phyloP scores from a whole-genome alignment of 805 yeast species.

The Scheffersomyces ergatensis region DNA sequence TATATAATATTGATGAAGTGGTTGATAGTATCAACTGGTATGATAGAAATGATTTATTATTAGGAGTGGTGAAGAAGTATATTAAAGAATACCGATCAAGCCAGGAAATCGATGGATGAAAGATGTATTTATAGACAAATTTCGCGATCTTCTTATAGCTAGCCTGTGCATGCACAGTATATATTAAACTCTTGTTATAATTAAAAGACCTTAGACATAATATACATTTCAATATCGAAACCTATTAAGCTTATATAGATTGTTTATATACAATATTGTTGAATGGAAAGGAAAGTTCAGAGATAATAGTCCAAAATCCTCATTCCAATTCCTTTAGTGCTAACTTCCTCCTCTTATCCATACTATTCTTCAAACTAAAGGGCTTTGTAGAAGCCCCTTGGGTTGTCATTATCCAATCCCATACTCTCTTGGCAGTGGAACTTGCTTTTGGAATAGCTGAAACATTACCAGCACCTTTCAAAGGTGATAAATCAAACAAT shows the following conservation, averaged over 20 bases:
- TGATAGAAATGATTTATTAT: constrained; percentile 26
- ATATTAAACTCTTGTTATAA: no score
- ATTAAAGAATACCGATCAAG: not conserved
- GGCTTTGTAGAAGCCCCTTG: constrained; percentile 4
- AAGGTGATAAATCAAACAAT: constrained; percentile 37
- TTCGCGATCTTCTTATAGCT: no score
- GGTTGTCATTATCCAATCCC: constrained; percentile 21
- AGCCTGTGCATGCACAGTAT: no score
- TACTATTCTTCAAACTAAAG: constrained; percentile 19
- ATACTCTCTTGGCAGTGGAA: constrained; percentile 16
- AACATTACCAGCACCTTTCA: constrained; percentile 39
- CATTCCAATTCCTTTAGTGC: constrained; percentile 40
- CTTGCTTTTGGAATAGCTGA: constrained; percentile 27
- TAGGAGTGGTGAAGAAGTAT: constrained; percentile 15
- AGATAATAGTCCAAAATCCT: not conserved
- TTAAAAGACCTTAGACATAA: no score
- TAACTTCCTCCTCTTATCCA: constrained; percentile 40
- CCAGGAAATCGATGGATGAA: no score
- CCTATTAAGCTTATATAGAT: no score
- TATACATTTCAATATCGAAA: no score
- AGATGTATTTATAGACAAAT: no score
- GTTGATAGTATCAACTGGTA: constrained; percentile 24
- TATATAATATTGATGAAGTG: constrained; percentile 15
- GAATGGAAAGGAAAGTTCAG: not conserved
- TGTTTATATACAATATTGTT: not conserved